phyloP scores from a whole-genome alignment of 768 basidiomycete genomes.

The Suillus ampliporus region DNA sequence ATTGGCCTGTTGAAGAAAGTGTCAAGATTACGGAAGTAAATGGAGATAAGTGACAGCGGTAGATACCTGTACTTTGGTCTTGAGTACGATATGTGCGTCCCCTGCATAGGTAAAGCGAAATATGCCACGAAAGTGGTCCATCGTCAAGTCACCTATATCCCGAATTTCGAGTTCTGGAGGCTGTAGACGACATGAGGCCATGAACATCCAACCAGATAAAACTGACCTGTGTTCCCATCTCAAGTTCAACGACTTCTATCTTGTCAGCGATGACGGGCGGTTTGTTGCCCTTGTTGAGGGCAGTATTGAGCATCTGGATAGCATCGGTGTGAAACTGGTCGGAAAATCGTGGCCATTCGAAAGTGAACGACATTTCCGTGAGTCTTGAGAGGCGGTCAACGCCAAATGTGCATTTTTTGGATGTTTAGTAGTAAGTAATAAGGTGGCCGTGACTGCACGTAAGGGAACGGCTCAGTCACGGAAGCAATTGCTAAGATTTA shows the following conservation, averaged over 20 bases:
- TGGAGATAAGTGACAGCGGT: neutral
- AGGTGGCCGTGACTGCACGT: slow-evolving; percentile 2
- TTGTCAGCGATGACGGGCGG: slow-evolving; percentile 97
- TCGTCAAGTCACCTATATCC: slow-evolving; percentile 95
- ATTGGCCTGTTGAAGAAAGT: slow-evolving; percentile 68
- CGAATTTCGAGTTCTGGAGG: slow-evolving; percentile 97
- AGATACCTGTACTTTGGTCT: slow-evolving; percentile 91
- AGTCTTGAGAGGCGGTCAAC: neutral
- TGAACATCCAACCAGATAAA: neutral
- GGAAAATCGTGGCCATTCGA: slow-evolving; percentile 97
- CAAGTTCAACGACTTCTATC: slow-evolving; percentile 97
- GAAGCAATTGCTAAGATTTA: slow-evolving; percentile 8
- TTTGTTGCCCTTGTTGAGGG: slow-evolving; percentile 96
- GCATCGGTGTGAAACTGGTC: slow-evolving; percentile 97
- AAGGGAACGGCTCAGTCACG: slow-evolving; percentile 10
- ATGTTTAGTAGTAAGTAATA: too few species aligned
- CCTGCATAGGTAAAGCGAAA: slow-evolving; percentile 95
- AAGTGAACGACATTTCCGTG: slow-evolving; percentile 78
- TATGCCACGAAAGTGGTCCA: slow-evolving; percentile 95
- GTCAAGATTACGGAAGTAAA: slow-evolving; percentile 15
- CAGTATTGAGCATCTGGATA: slow-evolving; percentile 95
- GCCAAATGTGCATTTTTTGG: slow-evolving; percentile 14
- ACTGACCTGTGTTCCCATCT: slow-evolving; percentile 95
- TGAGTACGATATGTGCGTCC: slow-evolving; percentile 85
- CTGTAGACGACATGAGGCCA: slow-evolving; percentile 45